Conservation (phyloP, 768 basidiomycete species). For the Peribolospora baueri region DNA sequence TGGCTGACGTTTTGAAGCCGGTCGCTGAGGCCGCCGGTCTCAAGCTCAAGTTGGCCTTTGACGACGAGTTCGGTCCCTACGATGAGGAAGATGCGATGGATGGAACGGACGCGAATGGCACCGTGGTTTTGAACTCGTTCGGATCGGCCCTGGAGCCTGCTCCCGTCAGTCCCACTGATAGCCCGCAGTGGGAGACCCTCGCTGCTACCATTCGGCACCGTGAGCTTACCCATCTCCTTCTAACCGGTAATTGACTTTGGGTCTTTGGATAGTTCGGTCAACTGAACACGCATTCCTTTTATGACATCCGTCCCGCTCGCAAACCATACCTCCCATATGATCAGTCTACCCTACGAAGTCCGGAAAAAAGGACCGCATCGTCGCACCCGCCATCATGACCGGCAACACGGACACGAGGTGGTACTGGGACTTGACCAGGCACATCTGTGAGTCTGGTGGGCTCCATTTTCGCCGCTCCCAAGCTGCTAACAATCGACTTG, state of each 20-base stretch:
- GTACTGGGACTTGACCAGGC: not conserved
- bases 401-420: not conserved
- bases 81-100: not conserved
- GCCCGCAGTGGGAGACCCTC: conserved; percentile 3
- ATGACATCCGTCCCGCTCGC: not conserved
- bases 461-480: not conserved
- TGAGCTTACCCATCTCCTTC: not conserved
- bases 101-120: not conserved
- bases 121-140: not conserved
- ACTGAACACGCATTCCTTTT: not conserved
- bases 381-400: conserved; percentile 4
- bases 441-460: not conserved
- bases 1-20: conserved; percentile 5
- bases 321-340: not conserved
- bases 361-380: not conserved
- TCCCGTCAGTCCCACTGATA: conserved; percentile 6
- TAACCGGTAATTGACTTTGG: not conserved
- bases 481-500: too few species aligned
- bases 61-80: not conserved
- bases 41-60: conserved; percentile 4
- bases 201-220: not conserved
- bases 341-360: not conserved
- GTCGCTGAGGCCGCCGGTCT: not conserved
- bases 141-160: conserved; percentile 5
- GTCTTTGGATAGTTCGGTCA: not conserved